A percentile compares a stretch with the other conserved stretches of the same genome.
These are phyloP conservation scores for Vicia sativa DNA, from an alignment of 306 rosid species.

Conservation along the genomic window DNA sequence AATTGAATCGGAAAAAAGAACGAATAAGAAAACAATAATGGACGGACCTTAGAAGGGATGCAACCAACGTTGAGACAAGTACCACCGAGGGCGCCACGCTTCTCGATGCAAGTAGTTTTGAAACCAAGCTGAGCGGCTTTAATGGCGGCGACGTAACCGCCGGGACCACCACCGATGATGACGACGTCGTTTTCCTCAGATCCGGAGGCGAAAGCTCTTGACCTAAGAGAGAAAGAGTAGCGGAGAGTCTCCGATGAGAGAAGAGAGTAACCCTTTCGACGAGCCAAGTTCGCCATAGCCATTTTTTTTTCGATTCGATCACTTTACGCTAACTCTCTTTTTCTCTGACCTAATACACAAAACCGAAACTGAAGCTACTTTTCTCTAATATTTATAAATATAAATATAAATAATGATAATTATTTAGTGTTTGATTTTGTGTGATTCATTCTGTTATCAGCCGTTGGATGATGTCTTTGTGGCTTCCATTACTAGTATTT, in stretches of 20 bases:
- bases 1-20: not conserved
- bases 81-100: slow-evolving; percentile 96
- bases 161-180: slow-evolving; percentile 97
- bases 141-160: slow-evolving; percentile 98
- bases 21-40: not conserved
- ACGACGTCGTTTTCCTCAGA: slow-evolving; percentile 95
- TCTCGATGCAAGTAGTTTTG: slow-evolving; percentile 96
- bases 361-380: not conserved
- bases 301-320: slow-evolving; percentile 42
- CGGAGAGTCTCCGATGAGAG: slow-evolving; percentile 57
- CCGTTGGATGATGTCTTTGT: slow-evolving; percentile 6
- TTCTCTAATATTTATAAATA: slow-evolving; percentile 9
- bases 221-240: slow-evolving; percentile 37
- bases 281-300: slow-evolving; percentile 82
- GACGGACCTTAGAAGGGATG: slow-evolving; percentile 95
- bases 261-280: slow-evolving; percentile 71
- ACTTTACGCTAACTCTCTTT: not conserved
- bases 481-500: not conserved
- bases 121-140: slow-evolving; percentile 97
- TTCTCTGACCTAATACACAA: slow-evolving; percentile 23
- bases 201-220: slow-evolving; percentile 81
- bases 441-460: not conserved
- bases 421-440: not conserved
- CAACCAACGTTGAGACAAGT: slow-evolving; percentile 99
- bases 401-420: not conserved